Evolutionary conservation across 2,329 filamentous ascomycete genomes (phyloP), one percentile per base, ranked within the genome.

Genomic region (Colletotrichum paranaense): DNA sequence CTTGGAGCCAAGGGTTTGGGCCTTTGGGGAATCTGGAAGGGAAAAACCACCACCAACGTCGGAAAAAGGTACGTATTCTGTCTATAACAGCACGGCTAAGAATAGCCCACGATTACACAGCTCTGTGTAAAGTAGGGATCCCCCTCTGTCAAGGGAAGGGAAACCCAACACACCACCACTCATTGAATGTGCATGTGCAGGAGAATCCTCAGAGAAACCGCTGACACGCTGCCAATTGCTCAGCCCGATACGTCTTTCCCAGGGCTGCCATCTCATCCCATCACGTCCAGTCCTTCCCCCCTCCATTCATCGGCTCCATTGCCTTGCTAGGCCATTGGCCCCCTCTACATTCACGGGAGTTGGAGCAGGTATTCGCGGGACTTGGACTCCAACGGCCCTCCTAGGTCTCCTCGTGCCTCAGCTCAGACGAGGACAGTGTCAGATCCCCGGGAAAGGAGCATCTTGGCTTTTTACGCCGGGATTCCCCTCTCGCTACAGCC

Each of bases 401-500:
- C 38, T 52, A 35, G 32, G 32, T 52, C 38, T 52, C 57, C 53
- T 38, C 28, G 58, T 67, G 68, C 57, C 49, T 58, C 69, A 55
- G 65, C 69, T 59, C 69, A 72, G 66, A 72, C 69, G 59, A 52
- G 69, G 38, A 59, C 65, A 38, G 69, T 69, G 59, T 69, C 69
- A 60, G 66, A 59, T 55, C 46, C 11, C 28, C 4, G 26, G 35
- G 5, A 49, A 22, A 19, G 59, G 12, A 24, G 38, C 9, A 68
- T 56, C 57, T 72, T 68, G 68, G 69, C 24, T 7, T n/a, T 49
- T 26, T n/a, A 32, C 24, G 65, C 58, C 42, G n/a, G 69, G 69
- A 59, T 68, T 14, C 38, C 32, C 68, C 69, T 55, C 16, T 68
- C 69, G 66, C 26, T 12, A 35, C 32, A 35, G 32, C 32, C 32